Base-by-base conservation (phyloP, 2,329 filamentous ascomycete genomes). In the Fusarium irregulare region DNA sequence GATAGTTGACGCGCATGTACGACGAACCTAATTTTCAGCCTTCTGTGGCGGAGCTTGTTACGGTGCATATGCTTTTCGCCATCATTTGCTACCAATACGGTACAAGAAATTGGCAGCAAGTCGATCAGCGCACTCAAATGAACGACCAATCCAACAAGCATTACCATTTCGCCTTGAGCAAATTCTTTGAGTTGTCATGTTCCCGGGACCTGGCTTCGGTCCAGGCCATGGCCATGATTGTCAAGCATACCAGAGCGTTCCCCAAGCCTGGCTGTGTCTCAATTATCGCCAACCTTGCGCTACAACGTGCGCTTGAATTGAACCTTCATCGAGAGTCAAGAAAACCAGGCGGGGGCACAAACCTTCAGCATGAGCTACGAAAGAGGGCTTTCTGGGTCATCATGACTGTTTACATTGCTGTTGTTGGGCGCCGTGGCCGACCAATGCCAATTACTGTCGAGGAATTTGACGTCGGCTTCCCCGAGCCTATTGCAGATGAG, bases 351-450 rank as follows among this genome's bases (percentile, higher is more conserved):
- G 81, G 83, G 56, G 78, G 76, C 16, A 86, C 84, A 2, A 85
- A 82, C n/a, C 84, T 94, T 2, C 88, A 91, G 8, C 87, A 92
- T 63, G 93, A 97, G 77, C 78, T 94, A 79, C 87, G 93, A 25
- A 94, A 94, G 80, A 86, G 93, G 18, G 85, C 90, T 1, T 97
- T 93, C 83, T 97, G 92, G 91, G 85, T 85, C 8, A 84, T 94
- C 13, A 80, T 94, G 42, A 83, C 86, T 7, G 84, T 94, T 16
- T 86, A 89, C 64, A 84, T 92, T 12, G 88, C 88, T n/a, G 82
- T 95, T 12, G 89, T 89, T 71, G 92, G 92, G 21, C 92, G 92
- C 61, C 87, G 94, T 37, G 93, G 93, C 20, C 86, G 90, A 18
- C 93, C 93, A 2, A 92, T 96, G 86, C 88, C 90, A 3, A 86